These are phyloP conservation scores for Chara braunii DNA, from an alignment of 139 green algal genomes.

Conservation along the genomic window DNA sequence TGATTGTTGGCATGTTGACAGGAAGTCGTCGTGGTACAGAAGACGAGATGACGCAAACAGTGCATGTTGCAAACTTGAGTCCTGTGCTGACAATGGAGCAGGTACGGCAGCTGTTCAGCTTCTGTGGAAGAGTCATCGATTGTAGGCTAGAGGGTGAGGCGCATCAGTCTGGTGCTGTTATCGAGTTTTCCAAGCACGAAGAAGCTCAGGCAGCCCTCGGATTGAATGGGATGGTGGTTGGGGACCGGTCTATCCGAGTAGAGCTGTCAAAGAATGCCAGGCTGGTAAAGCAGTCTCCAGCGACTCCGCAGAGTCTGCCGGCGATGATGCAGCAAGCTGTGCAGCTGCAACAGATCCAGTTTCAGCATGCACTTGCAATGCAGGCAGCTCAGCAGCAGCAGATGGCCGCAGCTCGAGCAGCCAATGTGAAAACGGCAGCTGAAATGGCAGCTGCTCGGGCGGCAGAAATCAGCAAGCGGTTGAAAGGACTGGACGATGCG, in stretches of 20 bases:
- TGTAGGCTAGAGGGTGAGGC: conserved; percentile 30
- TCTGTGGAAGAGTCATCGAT: conserved; percentile 47
- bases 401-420: conserved; percentile 38
- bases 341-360: conserved; percentile 52
- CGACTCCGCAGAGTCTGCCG: not conserved
- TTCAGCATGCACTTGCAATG: conserved; percentile 50
- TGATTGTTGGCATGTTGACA: too few species aligned
- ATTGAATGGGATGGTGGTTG: conserved; percentile 47
- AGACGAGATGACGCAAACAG: conserved; percentile 21
- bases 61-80: conserved; percentile 47
- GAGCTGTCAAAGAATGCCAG: conserved; percentile 18
- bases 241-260: conserved; percentile 37
- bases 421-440: conserved; percentile 42
- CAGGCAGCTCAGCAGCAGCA: conserved; percentile 48
- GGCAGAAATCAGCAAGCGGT: conserved; percentile 45
- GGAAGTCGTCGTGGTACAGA: too few species aligned
- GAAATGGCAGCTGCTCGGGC: conserved; percentile 47
- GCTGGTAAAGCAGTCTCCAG: not conserved
- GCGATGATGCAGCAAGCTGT: conserved; percentile 41
- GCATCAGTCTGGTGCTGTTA: conserved; percentile 43
- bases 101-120: conserved; percentile 53
- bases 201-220: conserved; percentile 41
- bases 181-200: conserved; percentile 46
- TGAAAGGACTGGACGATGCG: conserved; percentile 15
- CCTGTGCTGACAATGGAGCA: conserved; percentile 46